Evolutionary conservation across 805 yeast genomes (phyloP).

Genomic region (Barnettozyma wickerhamii): DNA sequence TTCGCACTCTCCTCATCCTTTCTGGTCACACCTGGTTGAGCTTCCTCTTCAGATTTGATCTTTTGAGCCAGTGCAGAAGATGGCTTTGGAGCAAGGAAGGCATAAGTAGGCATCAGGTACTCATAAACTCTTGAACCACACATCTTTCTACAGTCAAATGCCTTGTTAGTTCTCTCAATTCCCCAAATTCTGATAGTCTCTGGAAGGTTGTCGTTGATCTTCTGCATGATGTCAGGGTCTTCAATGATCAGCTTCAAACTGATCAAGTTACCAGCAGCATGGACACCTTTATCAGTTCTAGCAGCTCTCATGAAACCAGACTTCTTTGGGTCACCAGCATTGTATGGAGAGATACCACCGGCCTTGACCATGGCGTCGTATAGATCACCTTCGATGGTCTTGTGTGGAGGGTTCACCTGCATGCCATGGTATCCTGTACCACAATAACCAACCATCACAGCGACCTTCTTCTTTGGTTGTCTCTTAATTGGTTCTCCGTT

Average conservation of each 20-base stretch:
- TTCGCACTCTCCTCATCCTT: conserved; percentile 63
- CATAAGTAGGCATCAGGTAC: conserved; percentile 86
- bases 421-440: conserved; percentile 97
- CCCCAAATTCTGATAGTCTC: conserved; percentile 93
- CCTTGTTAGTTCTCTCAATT: conserved; percentile 77
- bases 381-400: conserved; percentile 87
- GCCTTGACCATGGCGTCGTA: conserved; percentile 80
- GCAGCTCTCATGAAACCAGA: conserved; percentile 85
- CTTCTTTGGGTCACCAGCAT: conserved; percentile 84
- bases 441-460: conserved; percentile 87
- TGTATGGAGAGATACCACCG: conserved; percentile 84
- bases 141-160: conserved; percentile 92
- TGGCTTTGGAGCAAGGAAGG: conserved; percentile 89
- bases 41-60: conserved; percentile 46
- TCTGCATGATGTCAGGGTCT: conserved; percentile 61
- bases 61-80: conserved; percentile 58
- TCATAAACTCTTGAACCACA: conserved; percentile 96
- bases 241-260: conserved; percentile 81
- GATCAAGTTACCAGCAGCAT: conserved; percentile 92
- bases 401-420: conserved; percentile 86
- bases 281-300: conserved; percentile 93
- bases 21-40: conserved; percentile 55
- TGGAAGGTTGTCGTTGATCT: conserved; percentile 74
- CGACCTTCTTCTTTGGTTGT: conserved; percentile 86
- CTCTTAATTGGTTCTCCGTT: conserved; percentile 61